Conservation (phyloP, 179 eudicot species). For the Amaranthus tricolor region DNA sequence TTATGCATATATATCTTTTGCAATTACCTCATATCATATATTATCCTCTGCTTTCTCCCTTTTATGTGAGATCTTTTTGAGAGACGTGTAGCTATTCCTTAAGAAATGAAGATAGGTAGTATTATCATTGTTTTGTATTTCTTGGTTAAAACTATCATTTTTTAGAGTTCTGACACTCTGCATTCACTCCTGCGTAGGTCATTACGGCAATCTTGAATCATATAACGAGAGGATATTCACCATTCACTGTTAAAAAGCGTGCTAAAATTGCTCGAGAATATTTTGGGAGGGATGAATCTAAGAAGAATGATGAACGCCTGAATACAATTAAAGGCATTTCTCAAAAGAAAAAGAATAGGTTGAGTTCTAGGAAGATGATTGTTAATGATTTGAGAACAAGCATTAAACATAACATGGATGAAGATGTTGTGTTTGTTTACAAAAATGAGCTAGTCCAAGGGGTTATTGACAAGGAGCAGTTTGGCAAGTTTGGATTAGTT, state of each 20-base stretch:
- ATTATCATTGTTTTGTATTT: background rate
- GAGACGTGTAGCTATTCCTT: too few species aligned
- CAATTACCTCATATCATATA: too few species aligned
- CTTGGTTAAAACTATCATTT: background rate
- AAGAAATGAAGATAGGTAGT: background rate
- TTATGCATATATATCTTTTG: background rate
- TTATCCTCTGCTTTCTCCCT: too few species aligned
- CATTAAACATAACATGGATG: conserved; percentile 45
- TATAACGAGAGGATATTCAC: conserved; percentile 61
- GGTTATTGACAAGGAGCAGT: conserved; percentile 98
- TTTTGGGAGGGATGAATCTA: conserved; percentile 49
- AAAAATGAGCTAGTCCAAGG: conserved; percentile 95
- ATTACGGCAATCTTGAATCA: conserved; percentile 79
- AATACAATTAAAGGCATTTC: conserved; percentile 6
- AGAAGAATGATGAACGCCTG: conserved; percentile 22
- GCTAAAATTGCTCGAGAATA: conserved; percentile 75
- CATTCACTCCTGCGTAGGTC: conserved; percentile 47
- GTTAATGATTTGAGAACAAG: conserved; percentile 8
- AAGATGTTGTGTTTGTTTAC: conserved; percentile 66
- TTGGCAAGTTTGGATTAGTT: conserved; percentile 95
- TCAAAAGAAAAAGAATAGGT: conserved; percentile 13
- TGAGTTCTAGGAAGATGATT: conserved; percentile 21
- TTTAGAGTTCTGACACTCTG: conserved; percentile 11
- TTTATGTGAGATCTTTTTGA: too few species aligned
- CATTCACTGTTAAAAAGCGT: conserved; percentile 77